Evolutionary conservation across 805 yeast genomes (phyloP), one percentile per base, ranked within the genome.

Genomic region (Isabelozyma heimii): DNA sequence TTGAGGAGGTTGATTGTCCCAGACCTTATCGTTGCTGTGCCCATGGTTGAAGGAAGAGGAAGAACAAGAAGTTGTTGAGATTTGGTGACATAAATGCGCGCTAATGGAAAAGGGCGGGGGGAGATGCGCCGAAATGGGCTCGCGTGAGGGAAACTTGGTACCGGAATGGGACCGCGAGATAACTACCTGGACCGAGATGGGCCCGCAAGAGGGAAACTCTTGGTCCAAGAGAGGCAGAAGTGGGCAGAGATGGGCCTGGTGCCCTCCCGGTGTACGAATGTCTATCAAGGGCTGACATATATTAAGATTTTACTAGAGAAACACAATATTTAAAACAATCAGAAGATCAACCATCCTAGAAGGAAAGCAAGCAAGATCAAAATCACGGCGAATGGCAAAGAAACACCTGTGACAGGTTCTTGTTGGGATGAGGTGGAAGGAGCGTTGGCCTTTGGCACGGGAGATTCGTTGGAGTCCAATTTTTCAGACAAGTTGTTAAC

Each of bases 271-370:
- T n/a, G n/a, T n/a, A n/a, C n/a, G 3, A 20, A 20, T 6, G 4
- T 20, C 24, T 20, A 20, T 20, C 24, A 20, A 20, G 24, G 6
- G 24, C 24, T 20, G 24, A 20, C 24, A 30, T 30, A 30, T 30
- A 30, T 30, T 30, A 30, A 20, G 24, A 30, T 30, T 30, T 30
- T 30, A 30, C 5, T 30, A 30, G n/a, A 30, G n/a, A 30, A 30
- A 9, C 10, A 9, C 10, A 30, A 30, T 30, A 30, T 30, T 30
- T 13, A 30, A 30, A 30, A 10, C 12, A 41, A 48, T 69, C 73
- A 84, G 59, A 83, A 83, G 57, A 85, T 79, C 66, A 84, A 75
- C 89, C 91, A 87, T 46, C 91, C 92, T 53, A 86, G 69, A 80
- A 71, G 58, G 83, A 89, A 64, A 76, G 77, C 69, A 52, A 72